Evolutionary conservation across 2,329 filamentous ascomycete genomes (phyloP), one percentile per base, ranked within the genome.

Genomic region (Lachnellula occidentalis): DNA sequence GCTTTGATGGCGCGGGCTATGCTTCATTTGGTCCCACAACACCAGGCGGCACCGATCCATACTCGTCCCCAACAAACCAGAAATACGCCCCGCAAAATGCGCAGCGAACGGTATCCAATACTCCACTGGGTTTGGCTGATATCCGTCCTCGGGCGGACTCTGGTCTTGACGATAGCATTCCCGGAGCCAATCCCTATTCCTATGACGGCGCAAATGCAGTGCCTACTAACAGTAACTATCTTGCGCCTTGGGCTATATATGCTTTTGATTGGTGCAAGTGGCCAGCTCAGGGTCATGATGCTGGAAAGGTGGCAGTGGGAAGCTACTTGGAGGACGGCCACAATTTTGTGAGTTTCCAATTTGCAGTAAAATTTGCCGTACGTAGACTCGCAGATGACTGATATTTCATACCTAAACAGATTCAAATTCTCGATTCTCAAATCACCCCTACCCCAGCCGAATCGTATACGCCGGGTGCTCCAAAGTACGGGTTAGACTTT

Each of bases 201-300:
- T 87, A 87, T 67, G 88, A 91, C 66, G 77, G 83, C 50, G 81
- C 83, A 59, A 81, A 82, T 68, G 70, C 82, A 58, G 76, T 82
- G 72, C 70, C 86, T 69, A 72, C 88, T 69, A 95, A 92, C 60
- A 95, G 90, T 77, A 96, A 92, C 70, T 96, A 96, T 69, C 75
- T 95, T 59, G 91, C 92, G 4, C 92, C 92, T 0, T 99, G 94
- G 90, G 87, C 91, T 14, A 86, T 95, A 53, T 99, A 97, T 71
- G 92, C 94, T 12, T 92, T 95, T 66, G 94, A 99, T 74, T 99
- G 94, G 94, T 99, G 94, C 76, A 99, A 99, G 73, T 99, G 94
- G 92, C 84, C 88, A 15, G 85, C 92, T 2, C 83, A 90, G 66
- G 85, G 73, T 65, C 85, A 85, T 62, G 86, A 89, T 58, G 90